These are phyloP conservation scores for Talaromyces atroroseus DNA, from an alignment of 2,329 filamentous ascomycete species.

Conservation along the genomic window DNA sequence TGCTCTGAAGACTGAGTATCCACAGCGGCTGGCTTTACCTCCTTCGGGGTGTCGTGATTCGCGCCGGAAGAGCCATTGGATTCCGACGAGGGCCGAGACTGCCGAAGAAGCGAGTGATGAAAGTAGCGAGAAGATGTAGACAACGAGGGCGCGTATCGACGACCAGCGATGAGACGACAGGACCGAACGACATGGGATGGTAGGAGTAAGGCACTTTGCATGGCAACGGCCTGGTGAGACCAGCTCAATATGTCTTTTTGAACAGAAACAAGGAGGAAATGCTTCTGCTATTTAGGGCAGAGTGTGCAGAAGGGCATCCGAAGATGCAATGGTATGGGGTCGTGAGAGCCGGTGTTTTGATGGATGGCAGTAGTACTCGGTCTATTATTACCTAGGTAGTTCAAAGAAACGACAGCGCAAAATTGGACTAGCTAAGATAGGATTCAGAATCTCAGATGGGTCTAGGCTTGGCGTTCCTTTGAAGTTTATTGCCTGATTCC, in stretches of 20 bases:
- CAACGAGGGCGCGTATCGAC: conserved; percentile 27
- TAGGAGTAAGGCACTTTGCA: conserved; percentile 33
- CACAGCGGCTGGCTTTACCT: conserved; percentile 11
- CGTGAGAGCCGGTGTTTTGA: background rate
- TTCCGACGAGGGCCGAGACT: conserved; percentile 25
- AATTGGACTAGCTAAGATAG: background rate
- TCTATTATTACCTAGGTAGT: background rate
- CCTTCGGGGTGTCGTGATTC: conserved; percentile 20
- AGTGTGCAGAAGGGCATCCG: conserved; percentile 13
- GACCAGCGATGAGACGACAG: conserved; percentile 34
- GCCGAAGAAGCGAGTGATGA: conserved; percentile 27
- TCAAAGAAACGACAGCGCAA: background rate
- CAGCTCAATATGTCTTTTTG: conserved; percentile 16
- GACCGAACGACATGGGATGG: conserved; percentile 27
- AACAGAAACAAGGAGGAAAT: conserved; percentile 19
- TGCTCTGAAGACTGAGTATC: conserved; percentile 9
- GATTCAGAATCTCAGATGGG: background rate
- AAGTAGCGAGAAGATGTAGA: conserved; percentile 26
- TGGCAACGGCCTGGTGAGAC: conserved; percentile 34
- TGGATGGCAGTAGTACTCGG: background rate
- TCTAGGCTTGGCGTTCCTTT: background rate
- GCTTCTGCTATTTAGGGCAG: conserved; percentile 16
- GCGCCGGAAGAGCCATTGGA: conserved; percentile 22
- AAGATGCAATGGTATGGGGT: background rate
- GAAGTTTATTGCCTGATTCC: background rate